These are phyloP conservation scores for Cajanus cajan DNA, from an alignment of 306 rosid species.

Conservation along the genomic window DNA sequence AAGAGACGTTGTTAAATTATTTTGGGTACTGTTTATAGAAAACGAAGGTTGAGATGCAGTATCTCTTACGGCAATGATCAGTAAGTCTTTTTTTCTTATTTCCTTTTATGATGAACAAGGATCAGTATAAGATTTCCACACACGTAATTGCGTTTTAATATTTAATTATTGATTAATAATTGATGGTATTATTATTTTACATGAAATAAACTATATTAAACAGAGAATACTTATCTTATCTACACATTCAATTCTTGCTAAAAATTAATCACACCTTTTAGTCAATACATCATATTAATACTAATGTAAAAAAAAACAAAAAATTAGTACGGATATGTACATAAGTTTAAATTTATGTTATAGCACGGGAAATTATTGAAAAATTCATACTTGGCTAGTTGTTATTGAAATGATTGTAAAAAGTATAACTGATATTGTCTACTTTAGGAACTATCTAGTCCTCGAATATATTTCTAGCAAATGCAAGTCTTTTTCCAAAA, in stretches of 20 bases:
- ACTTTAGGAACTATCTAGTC: not conserved
- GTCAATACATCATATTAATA: no score
- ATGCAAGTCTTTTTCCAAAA: not conserved
- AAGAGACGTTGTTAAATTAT: not conserved
- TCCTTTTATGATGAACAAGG: not conserved
- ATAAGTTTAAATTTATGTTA: not conserved
- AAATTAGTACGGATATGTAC: not conserved
- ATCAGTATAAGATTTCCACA: not conserved
- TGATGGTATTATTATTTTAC: not conserved
- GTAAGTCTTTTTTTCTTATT: not conserved
- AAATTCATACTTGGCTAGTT: not conserved
- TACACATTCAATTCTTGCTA: no score
- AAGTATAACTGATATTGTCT: no score
- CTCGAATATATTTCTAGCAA: not conserved
- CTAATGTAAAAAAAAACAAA: no score
- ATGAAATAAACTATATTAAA: no score
- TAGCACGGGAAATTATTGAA: not conserved
- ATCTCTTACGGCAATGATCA: not conserved
- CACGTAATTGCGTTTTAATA: not conserved
- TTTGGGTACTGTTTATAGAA: constrained; percentile 15
- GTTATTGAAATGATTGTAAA: not conserved
- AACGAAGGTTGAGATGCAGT: not conserved
- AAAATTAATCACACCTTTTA: no score
- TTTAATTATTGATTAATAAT: not conserved
- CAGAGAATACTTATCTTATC: no score